Evolutionary conservation across 495 filamentous ascomycete species (phyloP), one percentile per base, ranked within the genome.

Genomic region (Thermothielavioides terrestris): DNA sequence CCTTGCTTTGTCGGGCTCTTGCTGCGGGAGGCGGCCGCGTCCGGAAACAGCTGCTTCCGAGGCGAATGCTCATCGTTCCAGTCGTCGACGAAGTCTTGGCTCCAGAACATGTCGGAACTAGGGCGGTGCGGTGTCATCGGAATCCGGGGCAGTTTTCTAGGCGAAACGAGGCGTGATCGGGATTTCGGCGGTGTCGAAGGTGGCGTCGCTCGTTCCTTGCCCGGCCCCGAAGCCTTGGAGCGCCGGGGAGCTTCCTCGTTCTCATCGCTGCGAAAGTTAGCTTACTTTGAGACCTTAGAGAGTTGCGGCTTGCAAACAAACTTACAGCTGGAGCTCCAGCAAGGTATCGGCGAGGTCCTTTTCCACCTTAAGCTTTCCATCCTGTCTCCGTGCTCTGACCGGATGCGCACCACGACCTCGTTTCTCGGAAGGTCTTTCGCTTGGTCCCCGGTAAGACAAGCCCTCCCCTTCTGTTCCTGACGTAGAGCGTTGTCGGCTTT

Each of bases 21-120:
- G 4, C 34, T 35, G 10, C 36, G 48, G 26, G 55, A 59, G 52
- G 56, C 48, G 53, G 64, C 25, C 57, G 65, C 42, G 25, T 65
- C 55, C 2, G 50, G 49, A 37, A 65, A 58, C 28, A 68, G 60
- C n/a, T 68, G 60, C 52, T 88, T 88, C 26, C 70, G 68, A 0
- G 85, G 82, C 6, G 86, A 86, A 64, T 89, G 80, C 49, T 84
- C 66, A 52, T 94, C 88, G 55, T 88, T 83, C 89, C 88, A 95
- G 47, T 79, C 78, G 65, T 90, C 86, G 52, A 86, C 80, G 11
- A 77, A 66, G 23, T 83, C 83, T 50, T 82, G 77, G 46, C 74
- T 77, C 90, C 90, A 95, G 66, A 95, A 94, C 11, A 78, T 77
- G 57, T 92, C 88, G 22, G 80, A 75, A 44, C 75, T 84, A 36